These are phyloP conservation scores for Hypoxylon sp. DNA, from an alignment of 2,329 filamentous ascomycete species.

Conservation along the genomic window DNA sequence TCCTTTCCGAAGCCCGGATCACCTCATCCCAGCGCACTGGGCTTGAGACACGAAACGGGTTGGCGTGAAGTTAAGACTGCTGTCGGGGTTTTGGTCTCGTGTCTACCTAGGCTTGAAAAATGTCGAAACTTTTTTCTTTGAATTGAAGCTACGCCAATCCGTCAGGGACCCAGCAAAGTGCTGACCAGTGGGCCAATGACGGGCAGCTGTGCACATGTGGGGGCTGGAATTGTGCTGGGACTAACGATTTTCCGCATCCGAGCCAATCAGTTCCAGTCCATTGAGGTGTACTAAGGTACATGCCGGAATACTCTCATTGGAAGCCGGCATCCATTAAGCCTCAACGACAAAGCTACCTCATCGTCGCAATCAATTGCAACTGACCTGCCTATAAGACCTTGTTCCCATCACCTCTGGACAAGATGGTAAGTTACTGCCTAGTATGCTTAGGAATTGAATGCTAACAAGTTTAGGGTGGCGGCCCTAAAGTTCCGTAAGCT, in stretches of 20 bases:
- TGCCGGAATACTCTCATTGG: not conserved
- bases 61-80: constrained; percentile 33
- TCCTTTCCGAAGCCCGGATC: constrained; percentile 28
- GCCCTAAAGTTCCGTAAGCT: constrained; percentile 72
- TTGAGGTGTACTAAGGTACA: constrained; percentile 18
- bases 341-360: constrained; percentile 28
- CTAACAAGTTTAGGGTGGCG: constrained; percentile 75
- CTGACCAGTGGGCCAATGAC: constrained; percentile 26
- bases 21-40: constrained; percentile 44
- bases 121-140: constrained; percentile 42
- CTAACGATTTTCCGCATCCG: constrained; percentile 30
- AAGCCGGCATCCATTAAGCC: constrained; percentile 16
- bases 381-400: constrained; percentile 47
- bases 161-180: not conserved
- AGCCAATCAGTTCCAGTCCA: constrained; percentile 24
- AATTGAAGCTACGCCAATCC: constrained; percentile 39
- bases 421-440: constrained; percentile 63
- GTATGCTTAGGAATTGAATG: constrained; percentile 12
- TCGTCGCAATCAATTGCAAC: constrained; percentile 49
- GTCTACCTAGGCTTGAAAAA: constrained; percentile 49
- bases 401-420: constrained; percentile 53
- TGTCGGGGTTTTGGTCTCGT: constrained; percentile 43
- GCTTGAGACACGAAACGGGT: constrained; percentile 42
- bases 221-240: constrained; percentile 11
- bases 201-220: constrained; percentile 22